Evolutionary conservation across 192 early-diverging fungal genomes (phyloP).

Genomic region (Entomortierella chlamydospora): DNA sequence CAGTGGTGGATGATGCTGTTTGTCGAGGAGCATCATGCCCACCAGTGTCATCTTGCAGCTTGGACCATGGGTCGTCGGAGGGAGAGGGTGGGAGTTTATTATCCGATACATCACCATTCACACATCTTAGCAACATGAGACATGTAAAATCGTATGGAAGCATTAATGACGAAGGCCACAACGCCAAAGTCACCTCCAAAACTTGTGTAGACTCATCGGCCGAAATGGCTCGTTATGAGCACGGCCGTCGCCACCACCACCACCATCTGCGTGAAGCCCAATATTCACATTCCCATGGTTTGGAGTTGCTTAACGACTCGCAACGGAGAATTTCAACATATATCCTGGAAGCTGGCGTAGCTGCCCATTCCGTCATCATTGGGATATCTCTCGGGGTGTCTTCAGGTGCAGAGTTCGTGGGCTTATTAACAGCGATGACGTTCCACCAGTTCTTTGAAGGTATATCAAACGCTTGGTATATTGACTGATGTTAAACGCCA

Average conservation of each 20-base stretch:
- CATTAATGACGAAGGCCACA: not conserved
- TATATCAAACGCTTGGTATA: conserved; percentile 1
- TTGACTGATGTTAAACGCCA: not conserved
- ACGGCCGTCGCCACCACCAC: not conserved
- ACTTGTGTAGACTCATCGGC: not conserved
- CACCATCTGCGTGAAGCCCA: not conserved
- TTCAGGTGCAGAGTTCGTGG: conserved; percentile 66
- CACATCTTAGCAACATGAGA: not conserved
- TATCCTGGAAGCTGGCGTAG: conserved; percentile 75
- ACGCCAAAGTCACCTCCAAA: too few species aligned
- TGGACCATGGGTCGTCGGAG: not conserved
- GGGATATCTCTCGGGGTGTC: conserved; percentile 74
- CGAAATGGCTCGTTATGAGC: not conserved
- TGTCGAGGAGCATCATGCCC: conserved; percentile 9
- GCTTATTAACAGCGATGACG: conserved; percentile 72
- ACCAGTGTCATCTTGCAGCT: conserved; percentile 7
- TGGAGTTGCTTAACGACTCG: not conserved
- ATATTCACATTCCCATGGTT: conserved; percentile 19
- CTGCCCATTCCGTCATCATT: conserved; percentile 79
- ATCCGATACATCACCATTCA: not conserved
- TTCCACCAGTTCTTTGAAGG: conserved; percentile 76
- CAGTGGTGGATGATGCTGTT: not conserved
- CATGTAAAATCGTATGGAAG: conserved; percentile 2
- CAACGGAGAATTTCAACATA: conserved; percentile 60
- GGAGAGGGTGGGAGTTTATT: not conserved